Conservation (phyloP, 306 rosid genomes). For the Arachis hypogaea region DNA sequence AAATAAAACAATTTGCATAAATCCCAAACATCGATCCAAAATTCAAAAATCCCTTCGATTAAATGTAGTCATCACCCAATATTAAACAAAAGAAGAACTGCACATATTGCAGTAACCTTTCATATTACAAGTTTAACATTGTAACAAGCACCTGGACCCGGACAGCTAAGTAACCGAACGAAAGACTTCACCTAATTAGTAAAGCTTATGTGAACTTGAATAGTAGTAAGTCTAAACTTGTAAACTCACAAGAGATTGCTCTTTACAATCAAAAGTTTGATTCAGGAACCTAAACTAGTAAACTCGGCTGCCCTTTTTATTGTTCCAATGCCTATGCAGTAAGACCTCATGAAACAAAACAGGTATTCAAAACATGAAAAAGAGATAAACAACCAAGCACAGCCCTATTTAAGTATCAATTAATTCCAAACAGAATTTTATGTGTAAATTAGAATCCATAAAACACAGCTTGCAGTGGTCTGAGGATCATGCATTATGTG, state of each 20-base stretch:
- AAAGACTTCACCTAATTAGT: too few species aligned
- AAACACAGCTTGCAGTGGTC: background rate
- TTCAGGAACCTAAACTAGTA: too few species aligned
- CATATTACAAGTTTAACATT: slow-evolving; percentile 15
- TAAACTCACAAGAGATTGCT: too few species aligned
- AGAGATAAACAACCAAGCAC: background rate
- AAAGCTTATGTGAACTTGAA: too few species aligned
- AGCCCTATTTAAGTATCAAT: background rate
- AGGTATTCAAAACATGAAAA: background rate
- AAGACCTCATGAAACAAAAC: slow-evolving; percentile 5
- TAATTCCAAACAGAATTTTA: background rate
- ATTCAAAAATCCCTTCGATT: slow-evolving; percentile 26
- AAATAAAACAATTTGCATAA: slow-evolving; percentile 4
- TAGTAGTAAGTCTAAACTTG: too few species aligned
- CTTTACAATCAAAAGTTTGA: too few species aligned
- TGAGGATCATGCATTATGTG: slow-evolving; percentile 16
- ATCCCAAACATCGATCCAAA: slow-evolving; percentile 27
- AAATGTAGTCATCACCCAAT: slow-evolving; percentile 28
- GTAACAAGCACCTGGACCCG: slow-evolving; percentile 18
- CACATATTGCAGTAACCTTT: slow-evolving; percentile 8
- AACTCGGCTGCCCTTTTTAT: too few species aligned
- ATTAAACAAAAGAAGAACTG: slow-evolving; percentile 14
- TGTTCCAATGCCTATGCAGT: slow-evolving; percentile 6
- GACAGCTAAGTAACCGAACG: background rate
- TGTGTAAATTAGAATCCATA: too few species aligned